These are phyloP conservation scores for Penicillium sp. DNA, from an alignment of 2,329 filamentous ascomycete genomes.

Conservation along the genomic window DNA sequence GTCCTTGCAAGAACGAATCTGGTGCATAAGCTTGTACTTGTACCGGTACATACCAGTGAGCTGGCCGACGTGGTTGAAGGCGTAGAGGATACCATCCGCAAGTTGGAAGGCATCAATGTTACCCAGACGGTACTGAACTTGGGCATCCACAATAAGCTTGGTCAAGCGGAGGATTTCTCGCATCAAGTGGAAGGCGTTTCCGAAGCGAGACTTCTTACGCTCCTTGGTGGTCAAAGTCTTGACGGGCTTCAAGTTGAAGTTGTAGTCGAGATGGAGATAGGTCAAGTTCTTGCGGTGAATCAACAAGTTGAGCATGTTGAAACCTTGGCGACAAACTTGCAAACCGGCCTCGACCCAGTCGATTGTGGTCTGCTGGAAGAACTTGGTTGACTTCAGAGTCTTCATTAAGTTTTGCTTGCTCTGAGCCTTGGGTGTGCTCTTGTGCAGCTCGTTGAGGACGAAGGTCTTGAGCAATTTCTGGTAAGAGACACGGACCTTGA, in stretches of 20 bases:
- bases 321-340: constrained; percentile 96
- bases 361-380: constrained; percentile 99
- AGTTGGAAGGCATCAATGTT: constrained; percentile 99
- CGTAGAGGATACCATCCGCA: constrained; percentile 97
- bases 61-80: constrained; percentile 98
- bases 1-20: constrained; percentile 98
- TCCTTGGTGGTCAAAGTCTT: constrained; percentile 99
- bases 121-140: constrained; percentile 94
- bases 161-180: constrained; percentile 93
- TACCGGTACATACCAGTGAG: constrained; percentile 99
- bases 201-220: constrained; percentile 98
- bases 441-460: constrained; percentile 94
- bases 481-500: constrained; percentile 97
- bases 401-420: constrained; percentile 90
- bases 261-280: constrained; percentile 97
- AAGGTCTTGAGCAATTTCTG: constrained; percentile 96
- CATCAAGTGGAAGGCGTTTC: constrained; percentile 99
- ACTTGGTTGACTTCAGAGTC: constrained; percentile 93
- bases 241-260: constrained; percentile 98
- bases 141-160: constrained; percentile 96
- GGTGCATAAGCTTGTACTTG: constrained; percentile 99
- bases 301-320: constrained; percentile 97
- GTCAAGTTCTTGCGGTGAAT: constrained; percentile 99
- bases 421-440: constrained; percentile 90
- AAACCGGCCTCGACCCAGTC: constrained; percentile 99